These are phyloP conservation scores for Kwoniella mangroviensis DNA, from an alignment of 768 basidiomycete species.

Conservation along the genomic window DNA sequence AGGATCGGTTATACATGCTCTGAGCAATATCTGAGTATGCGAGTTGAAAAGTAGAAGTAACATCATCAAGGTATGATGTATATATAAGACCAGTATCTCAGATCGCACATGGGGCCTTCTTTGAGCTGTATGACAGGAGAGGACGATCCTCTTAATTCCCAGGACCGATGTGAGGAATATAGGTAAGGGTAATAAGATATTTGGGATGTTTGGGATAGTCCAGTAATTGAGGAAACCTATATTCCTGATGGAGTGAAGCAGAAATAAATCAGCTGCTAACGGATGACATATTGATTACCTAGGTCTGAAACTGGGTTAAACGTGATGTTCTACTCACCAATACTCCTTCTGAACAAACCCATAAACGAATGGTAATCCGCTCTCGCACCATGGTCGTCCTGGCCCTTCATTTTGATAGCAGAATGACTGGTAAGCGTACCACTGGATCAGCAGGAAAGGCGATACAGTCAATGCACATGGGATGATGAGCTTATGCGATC, in stretches of 20 bases:
- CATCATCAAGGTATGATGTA: conserved; percentile 72
- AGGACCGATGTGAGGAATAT: conserved; percentile 64
- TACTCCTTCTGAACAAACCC: conserved; percentile 78
- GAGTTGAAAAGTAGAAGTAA: conserved; percentile 73
- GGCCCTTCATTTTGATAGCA: conserved; percentile 60
- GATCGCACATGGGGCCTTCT: neutral
- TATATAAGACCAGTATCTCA: conserved; percentile 69
- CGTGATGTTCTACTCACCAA: conserved; percentile 62
- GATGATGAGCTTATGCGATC: conserved; percentile 23
- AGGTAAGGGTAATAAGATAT: conserved; percentile 79
- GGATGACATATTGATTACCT: no score
- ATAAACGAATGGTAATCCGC: conserved; percentile 72
- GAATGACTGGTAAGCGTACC: conserved; percentile 68
- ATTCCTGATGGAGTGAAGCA: conserved; percentile 60
- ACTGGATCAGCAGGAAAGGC: conserved; percentile 77
- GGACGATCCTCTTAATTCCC: conserved; percentile 51
- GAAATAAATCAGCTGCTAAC: neutral
- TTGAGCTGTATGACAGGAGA: neutral
- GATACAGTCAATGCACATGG: conserved; percentile 63
- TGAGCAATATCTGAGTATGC: conserved; percentile 84
- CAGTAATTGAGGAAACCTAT: conserved; percentile 85
- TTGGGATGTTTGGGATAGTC: conserved; percentile 79
- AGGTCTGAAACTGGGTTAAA: neutral
- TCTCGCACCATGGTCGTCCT: conserved; percentile 69
- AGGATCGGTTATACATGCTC: conserved; percentile 76